These are phyloP conservation scores for Entonaema liquescens DNA, from an alignment of 495 filamentous ascomycete species.

Conservation along the genomic window DNA sequence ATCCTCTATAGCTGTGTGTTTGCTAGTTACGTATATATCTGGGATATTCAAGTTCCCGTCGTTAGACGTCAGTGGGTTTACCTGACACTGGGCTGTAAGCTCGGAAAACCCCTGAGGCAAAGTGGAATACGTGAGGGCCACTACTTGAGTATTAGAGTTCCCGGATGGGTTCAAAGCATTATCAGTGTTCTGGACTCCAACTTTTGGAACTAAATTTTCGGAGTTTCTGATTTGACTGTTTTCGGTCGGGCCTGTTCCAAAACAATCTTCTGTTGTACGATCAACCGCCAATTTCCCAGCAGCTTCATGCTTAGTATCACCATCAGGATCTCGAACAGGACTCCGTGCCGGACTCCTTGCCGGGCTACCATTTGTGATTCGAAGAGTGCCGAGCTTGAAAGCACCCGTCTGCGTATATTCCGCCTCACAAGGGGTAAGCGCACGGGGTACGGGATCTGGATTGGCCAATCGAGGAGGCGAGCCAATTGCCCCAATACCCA, in stretches of 20 bases:
- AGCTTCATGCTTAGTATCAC: not conserved
- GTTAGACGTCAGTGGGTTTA: slow-evolving; percentile 1
- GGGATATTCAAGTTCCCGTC: slow-evolving; percentile 35
- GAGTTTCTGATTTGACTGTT: not conserved
- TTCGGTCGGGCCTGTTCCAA: not conserved
- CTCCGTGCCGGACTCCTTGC: slow-evolving; percentile 45
- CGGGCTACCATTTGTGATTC: slow-evolving; percentile 66
- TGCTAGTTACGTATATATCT: slow-evolving; percentile 55
- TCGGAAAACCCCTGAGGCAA: not conserved
- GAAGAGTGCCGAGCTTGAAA: slow-evolving; percentile 66
- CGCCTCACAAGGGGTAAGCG: slow-evolving; percentile 55
- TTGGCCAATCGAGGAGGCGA: slow-evolving; percentile 44
- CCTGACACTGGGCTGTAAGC: slow-evolving; percentile 16
- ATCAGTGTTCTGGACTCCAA: not conserved
- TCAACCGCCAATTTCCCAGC: not conserved
- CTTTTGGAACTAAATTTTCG: not conserved
- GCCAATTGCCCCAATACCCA: slow-evolving; percentile 41
- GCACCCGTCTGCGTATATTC: slow-evolving; percentile 65
- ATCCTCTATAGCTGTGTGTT: slow-evolving; percentile 58
- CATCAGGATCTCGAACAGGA: slow-evolving; percentile 24
- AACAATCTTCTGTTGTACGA: slow-evolving; percentile 4
- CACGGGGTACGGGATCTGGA: slow-evolving; percentile 47
- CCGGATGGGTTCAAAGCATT: slow-evolving; percentile 18
- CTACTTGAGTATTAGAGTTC: slow-evolving; percentile 44
- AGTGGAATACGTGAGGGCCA: slow-evolving; percentile 31